phyloP scores from a whole-genome alignment of 768 basidiomycete species.

The Lactifluus volemus region DNA sequence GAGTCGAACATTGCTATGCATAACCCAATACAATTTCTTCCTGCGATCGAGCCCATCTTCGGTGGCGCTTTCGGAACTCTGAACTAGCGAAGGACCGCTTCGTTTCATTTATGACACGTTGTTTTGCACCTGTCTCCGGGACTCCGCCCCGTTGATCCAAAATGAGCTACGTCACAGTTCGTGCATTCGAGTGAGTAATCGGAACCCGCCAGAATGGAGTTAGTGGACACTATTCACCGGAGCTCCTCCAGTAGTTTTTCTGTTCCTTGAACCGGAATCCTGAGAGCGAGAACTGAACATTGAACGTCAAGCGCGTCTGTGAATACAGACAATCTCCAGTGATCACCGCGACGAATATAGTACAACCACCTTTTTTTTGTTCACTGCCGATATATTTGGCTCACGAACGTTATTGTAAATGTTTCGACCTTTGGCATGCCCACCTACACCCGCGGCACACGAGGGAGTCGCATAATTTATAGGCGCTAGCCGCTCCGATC shows the following conservation, averaged over 20 bases:
- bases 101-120: no score
- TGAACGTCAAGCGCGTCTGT: background rate
- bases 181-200: no score
- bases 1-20: background rate
- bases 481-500: background rate
- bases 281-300: background rate
- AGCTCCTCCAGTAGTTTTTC: background rate
- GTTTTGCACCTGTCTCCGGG: no score
- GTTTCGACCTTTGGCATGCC: background rate
- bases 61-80: no score
- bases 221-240: background rate
- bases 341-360: background rate
- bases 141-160: background rate
- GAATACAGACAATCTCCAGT: background rate
- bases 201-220: no score
- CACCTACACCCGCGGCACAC: constrained; percentile 7
- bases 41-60: no score
- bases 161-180: no score
- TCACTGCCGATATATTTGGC: background rate
- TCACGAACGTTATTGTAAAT: background rate
- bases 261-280: background rate
- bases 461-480: background rate
- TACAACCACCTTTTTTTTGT: background rate
- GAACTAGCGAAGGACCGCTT: no score
- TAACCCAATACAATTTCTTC: no score